Evolutionary conservation across 176 grass and related monocot species (phyloP), one percentile per base, ranked within the genome.

Genomic region (Musa acuminata): DNA sequence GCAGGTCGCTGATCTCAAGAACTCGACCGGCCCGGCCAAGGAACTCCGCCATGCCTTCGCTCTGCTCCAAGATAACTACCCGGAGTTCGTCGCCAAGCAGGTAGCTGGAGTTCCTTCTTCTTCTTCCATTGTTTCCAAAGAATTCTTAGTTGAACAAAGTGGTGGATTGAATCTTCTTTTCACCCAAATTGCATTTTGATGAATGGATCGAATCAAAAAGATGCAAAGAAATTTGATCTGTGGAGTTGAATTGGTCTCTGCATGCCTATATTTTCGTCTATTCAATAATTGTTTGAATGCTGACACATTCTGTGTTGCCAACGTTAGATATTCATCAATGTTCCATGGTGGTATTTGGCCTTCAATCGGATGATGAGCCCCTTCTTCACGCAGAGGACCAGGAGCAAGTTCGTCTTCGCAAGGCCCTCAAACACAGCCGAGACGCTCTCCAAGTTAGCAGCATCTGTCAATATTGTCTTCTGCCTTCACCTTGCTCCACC

Each of bases 51-150:
- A 92, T 80, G 92, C 92, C 2, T 80, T 96, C 17, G 69, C 89
- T 0, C 84, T 96, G 72, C 85, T 96, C 71, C 92, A 96, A 81
- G 92, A 96, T 78, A 96, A 92, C 79, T 96, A 96, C 78, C 92
- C 92, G 16, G 92, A 96, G 25, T 96, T 96, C 80, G 92, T 96
- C 59, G 92, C 92, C 74, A 96, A 96, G 75, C 92, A 96, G 92
- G 92, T 96, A 85, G 12, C 54, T 55, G 16, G 16, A 0, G 12
- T 14, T 14, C 10, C 54, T 55, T 55, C 54, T 2, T 35, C 3
- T 35, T 35, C 29, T 35, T 35, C 29, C 29, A 35, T 35, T 35
- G 29, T 35, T 35, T 35, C 29, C 29, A 35, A 35, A 4, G 29
- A 35, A 35, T 35, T 35, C 29, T 35, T 35, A 35, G 29, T 35